phyloP scores from a whole-genome alignment of 192 early-diverging fungal genomes.

The Allomyces arbusculus region DNA sequence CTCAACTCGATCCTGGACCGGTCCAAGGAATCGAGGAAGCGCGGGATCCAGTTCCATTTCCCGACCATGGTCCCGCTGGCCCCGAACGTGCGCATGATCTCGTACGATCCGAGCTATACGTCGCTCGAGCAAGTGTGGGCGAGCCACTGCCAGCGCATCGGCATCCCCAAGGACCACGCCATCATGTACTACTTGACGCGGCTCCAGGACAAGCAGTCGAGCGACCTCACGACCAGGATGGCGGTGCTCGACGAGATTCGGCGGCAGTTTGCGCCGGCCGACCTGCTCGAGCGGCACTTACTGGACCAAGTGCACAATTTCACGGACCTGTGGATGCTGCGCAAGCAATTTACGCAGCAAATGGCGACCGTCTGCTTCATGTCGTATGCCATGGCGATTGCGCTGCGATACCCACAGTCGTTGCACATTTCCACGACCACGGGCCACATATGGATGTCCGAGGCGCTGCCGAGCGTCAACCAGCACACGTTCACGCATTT shows the following conservation, averaged over 20 bases:
- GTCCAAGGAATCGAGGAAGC: slow-evolving; percentile 57
- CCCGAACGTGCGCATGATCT: slow-evolving; percentile 74
- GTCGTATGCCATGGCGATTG: slow-evolving; percentile 74
- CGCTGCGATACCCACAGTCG: slow-evolving; percentile 71
- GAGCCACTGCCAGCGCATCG: slow-evolving; percentile 48
- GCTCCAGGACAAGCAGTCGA: slow-evolving; percentile 32
- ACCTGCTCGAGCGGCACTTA: slow-evolving; percentile 64
- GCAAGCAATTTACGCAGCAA: slow-evolving; percentile 86
- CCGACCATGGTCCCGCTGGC: slow-evolving; percentile 85
- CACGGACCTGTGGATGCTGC: slow-evolving; percentile 78
- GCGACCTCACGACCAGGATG: slow-evolving; percentile 53
- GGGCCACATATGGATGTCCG: slow-evolving; percentile 71
- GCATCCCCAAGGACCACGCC: slow-evolving; percentile 71
- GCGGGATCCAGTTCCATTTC: slow-evolving; percentile 60
- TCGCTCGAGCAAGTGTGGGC: slow-evolving; percentile 89
- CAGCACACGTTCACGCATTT: slow-evolving; percentile 21
- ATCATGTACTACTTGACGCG: slow-evolving; percentile 58
- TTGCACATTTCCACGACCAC: slow-evolving; percentile 64
- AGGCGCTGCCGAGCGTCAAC: slow-evolving; percentile 42
- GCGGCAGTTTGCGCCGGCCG: slow-evolving; percentile 61
- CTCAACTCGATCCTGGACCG: slow-evolving; percentile 69
- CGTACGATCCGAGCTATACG: slow-evolving; percentile 75
- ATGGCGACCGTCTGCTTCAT: slow-evolving; percentile 75
- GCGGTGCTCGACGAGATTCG: slow-evolving; percentile 77
- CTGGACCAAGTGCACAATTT: slow-evolving; percentile 45